Conservation (phyloP, 805 yeast species). For the Cyberlindnera euphorbiae region DNA sequence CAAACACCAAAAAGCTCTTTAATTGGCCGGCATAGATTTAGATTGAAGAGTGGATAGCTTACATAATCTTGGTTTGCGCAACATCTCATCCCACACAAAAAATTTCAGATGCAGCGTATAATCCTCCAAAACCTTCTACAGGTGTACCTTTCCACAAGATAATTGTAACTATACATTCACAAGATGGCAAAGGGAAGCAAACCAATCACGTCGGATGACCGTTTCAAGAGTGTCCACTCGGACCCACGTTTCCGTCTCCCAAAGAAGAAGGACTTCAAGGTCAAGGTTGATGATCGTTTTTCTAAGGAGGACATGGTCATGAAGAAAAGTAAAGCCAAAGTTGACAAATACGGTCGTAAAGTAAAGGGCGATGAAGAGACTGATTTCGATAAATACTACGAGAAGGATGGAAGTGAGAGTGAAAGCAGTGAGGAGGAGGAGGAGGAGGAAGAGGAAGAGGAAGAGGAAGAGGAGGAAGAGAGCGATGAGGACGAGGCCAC, state of each 20-base stretch:
- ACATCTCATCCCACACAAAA: conserved; percentile 8
- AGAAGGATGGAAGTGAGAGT: conserved; percentile 30
- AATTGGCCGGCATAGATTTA: too few species aligned
- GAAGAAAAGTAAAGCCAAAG: conserved; percentile 50
- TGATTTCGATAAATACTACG: conserved; percentile 26
- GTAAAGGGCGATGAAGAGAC: conserved; percentile 39
- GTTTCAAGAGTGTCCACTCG: conserved; percentile 72
- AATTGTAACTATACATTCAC: neutral
- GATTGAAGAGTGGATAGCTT: too few species aligned
- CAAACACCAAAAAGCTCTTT: too few species aligned
- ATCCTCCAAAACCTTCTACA: too few species aligned
- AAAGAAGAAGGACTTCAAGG: conserved; percentile 60
- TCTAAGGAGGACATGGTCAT: conserved; percentile 56
- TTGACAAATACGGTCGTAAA: conserved; percentile 86
- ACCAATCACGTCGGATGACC: conserved; percentile 51
- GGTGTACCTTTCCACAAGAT: too few species aligned
- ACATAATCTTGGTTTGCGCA: conserved; percentile 12
- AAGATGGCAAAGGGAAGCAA: conserved; percentile 13
- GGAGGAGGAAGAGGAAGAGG: conserved; percentile 17
- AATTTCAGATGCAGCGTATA: too few species aligned
- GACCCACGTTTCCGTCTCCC: conserved; percentile 89
- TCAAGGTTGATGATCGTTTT: conserved; percentile 83
- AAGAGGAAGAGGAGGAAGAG: conserved; percentile 17
- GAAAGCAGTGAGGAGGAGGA: conserved; percentile 38
- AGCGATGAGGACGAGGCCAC: conserved; percentile 21